Percentiles rank a stretch among this genome's conserved stretches.
phyloP scores from a whole-genome alignment of 495 filamentous ascomycete species.

The Penicillium goetzii region DNA sequence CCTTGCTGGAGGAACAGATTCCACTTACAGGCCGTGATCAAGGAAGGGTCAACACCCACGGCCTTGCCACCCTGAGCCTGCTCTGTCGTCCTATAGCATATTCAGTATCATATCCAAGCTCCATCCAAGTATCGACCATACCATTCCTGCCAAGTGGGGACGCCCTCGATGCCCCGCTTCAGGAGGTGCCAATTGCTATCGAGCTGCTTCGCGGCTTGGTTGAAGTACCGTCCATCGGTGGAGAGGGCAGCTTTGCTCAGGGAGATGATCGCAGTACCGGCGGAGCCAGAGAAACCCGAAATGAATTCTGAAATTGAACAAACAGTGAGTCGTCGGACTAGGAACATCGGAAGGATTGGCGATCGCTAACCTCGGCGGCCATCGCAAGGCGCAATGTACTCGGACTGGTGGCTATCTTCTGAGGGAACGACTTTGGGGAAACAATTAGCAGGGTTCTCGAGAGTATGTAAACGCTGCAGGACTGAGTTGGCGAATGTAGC shows the following conservation, averaged over 20 bases:
- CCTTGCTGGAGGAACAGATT: not conserved
- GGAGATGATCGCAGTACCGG: constrained; percentile 89
- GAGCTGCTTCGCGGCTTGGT: constrained; percentile 91
- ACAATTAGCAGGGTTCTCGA: constrained; percentile 21
- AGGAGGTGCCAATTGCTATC: constrained; percentile 90
- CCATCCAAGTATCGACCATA: constrained; percentile 35
- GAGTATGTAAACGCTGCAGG: constrained; percentile 1
- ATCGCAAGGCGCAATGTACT: constrained; percentile 96
- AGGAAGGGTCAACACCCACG: constrained; percentile 88
- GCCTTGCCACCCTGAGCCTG: constrained; percentile 82
- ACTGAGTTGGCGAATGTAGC: constrained; percentile 14
- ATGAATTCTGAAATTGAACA: constrained; percentile 67
- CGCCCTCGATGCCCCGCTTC: constrained; percentile 90
- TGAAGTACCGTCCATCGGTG: constrained; percentile 98
- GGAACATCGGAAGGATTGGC: constrained; percentile 2
- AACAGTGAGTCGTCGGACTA: constrained; percentile 21
- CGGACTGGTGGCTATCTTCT: constrained; percentile 96
- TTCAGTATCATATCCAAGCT: constrained; percentile 29
- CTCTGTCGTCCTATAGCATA: constrained; percentile 64
- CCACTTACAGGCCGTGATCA: constrained; percentile 74
- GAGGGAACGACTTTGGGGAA: constrained; percentile 81
- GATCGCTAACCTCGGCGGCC: constrained; percentile 71
- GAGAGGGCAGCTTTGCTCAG: constrained; percentile 84
- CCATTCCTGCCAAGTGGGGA: constrained; percentile 99
- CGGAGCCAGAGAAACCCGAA: constrained; percentile 93